These are phyloP conservation scores for Conticribra weissflogii DNA, from an alignment of 108 stramenopile genomes.

Conservation along the genomic window DNA sequence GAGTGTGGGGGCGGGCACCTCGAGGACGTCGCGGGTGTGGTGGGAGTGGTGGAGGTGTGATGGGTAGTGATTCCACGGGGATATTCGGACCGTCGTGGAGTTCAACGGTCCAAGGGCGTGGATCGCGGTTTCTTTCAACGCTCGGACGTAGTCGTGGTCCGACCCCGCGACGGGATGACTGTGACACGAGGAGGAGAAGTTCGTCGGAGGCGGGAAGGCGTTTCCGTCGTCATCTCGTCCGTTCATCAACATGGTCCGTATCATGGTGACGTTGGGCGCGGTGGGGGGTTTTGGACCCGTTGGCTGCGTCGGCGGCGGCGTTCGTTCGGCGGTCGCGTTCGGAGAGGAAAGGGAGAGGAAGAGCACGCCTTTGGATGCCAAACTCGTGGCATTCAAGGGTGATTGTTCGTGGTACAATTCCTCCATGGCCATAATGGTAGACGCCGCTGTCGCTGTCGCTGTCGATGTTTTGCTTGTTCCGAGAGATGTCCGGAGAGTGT, in stretches of 20 bases:
- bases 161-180: constrained; percentile 35
- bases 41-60: neutral
- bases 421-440: too few relatives aligned
- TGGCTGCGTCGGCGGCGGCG: constrained; percentile 57
- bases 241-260: constrained; percentile 59
- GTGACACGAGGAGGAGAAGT: constrained; percentile 63
- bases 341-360: constrained; percentile 54
- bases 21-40: constrained; percentile 13
- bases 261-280: constrained; percentile 76
- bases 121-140: constrained; percentile 30
- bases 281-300: too few relatives aligned
- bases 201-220: constrained; percentile 70
- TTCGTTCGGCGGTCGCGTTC: constrained; percentile 67
- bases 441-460: too few relatives aligned
- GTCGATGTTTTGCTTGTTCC: too few relatives aligned
- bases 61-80: constrained; percentile 42
- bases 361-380: too few relatives aligned
- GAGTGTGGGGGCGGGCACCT: constrained; percentile 50
- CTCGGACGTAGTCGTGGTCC: constrained; percentile 48
- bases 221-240: constrained; percentile 69
- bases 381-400: too few relatives aligned
- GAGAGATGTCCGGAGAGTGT: too few relatives aligned
- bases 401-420: too few relatives aligned
- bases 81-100: constrained; percentile 41
- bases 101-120: constrained; percentile 36